These are phyloP conservation scores for Ustilago xerochloae DNA, from an alignment of 1,284 basidiomycete species.

Conservation along the genomic window DNA sequence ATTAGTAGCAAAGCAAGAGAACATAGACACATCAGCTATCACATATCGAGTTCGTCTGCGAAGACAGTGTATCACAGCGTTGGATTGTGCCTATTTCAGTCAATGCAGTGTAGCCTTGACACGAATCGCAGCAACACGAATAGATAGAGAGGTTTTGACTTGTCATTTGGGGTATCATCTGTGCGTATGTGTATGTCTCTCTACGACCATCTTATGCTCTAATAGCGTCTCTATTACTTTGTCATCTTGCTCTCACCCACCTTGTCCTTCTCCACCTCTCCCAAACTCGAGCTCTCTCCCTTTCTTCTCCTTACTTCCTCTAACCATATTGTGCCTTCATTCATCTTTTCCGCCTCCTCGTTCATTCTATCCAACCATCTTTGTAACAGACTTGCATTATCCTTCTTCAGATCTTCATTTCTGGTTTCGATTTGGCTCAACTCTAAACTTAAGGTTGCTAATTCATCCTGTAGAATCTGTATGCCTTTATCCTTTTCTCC, in stretches of 20 bases:
- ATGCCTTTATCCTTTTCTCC: constrained; percentile 82
- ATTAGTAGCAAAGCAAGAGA: neutral
- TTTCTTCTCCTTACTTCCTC: constrained; percentile 45
- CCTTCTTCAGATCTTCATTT: constrained; percentile 84
- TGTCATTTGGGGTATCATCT: too few relatives aligned
- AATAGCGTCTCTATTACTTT: too few relatives aligned
- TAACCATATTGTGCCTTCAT: constrained; percentile 72
- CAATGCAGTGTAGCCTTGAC: too few relatives aligned
- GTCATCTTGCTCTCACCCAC: neutral
- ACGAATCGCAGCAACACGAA: too few relatives aligned
- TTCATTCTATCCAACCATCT: constrained; percentile 76
- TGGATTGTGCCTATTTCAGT: too few relatives aligned
- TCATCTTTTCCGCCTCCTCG: constrained; percentile 91
- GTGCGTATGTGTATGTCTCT: too few relatives aligned
- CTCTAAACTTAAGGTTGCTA: constrained; percentile 71
- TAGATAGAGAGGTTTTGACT: too few relatives aligned
- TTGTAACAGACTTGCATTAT: constrained; percentile 93
- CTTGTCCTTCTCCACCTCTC: neutral
- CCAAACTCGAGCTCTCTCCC: constrained; percentile 14
- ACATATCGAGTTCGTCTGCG: too few relatives aligned
- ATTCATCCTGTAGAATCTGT: constrained; percentile 87
- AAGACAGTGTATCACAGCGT: neutral
- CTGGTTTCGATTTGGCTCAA: constrained; percentile 87
- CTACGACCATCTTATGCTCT: too few relatives aligned
- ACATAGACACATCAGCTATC: neutral